A percentile compares a stretch with the other conserved stretches of the same genome.
Evolutionary conservation across 2,329 filamentous ascomycete species (phyloP).

Genomic region (Zymoseptoria brevis): DNA sequence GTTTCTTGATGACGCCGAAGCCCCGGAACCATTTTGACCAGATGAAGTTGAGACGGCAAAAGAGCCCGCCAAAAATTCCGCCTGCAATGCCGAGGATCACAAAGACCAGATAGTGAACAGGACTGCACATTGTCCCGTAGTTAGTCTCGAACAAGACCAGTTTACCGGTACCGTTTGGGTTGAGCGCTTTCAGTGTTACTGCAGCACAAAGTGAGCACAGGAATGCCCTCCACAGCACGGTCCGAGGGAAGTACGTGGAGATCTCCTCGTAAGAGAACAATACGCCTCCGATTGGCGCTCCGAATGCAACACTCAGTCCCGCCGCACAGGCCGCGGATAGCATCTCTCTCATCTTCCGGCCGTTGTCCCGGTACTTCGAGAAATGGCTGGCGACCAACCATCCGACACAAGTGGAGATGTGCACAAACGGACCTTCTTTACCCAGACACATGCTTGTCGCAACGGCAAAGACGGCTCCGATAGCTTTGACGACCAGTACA

Average conservation of each 20-base stretch:
- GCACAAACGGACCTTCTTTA: slow-evolving; percentile 56
- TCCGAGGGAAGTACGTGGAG: slow-evolving; percentile 51
- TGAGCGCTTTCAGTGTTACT: slow-evolving; percentile 49
- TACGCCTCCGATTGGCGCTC: slow-evolving; percentile 54
- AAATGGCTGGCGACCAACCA: slow-evolving; percentile 46
- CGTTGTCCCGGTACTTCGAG: slow-evolving; percentile 51
- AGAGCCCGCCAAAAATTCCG: slow-evolving; percentile 52
- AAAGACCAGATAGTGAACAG: slow-evolving; percentile 50
- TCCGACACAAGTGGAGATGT: slow-evolving; percentile 52
- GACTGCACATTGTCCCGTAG: slow-evolving; percentile 49
- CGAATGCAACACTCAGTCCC: slow-evolving; percentile 54
- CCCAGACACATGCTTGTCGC: slow-evolving; percentile 53
- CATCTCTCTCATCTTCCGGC: slow-evolving; percentile 51
- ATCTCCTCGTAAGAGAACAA: slow-evolving; percentile 56
- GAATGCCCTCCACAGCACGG: slow-evolving; percentile 53
- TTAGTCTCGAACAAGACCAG: slow-evolving; percentile 54
- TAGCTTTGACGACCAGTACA: slow-evolving; percentile 49
- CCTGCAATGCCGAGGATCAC: slow-evolving; percentile 48
- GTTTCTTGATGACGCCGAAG: slow-evolving; percentile 44
- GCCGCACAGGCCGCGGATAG: slow-evolving; percentile 50
- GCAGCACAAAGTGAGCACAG: slow-evolving; percentile 51
- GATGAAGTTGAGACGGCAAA: slow-evolving; percentile 50
- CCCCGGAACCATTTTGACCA: slow-evolving; percentile 51
- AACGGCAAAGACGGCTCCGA: slow-evolving; percentile 53
- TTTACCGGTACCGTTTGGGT: slow-evolving; percentile 53